These are phyloP conservation scores for Colletotrichum caudatum DNA, from an alignment of 2,329 filamentous ascomycete genomes.

Conservation along the genomic window DNA sequence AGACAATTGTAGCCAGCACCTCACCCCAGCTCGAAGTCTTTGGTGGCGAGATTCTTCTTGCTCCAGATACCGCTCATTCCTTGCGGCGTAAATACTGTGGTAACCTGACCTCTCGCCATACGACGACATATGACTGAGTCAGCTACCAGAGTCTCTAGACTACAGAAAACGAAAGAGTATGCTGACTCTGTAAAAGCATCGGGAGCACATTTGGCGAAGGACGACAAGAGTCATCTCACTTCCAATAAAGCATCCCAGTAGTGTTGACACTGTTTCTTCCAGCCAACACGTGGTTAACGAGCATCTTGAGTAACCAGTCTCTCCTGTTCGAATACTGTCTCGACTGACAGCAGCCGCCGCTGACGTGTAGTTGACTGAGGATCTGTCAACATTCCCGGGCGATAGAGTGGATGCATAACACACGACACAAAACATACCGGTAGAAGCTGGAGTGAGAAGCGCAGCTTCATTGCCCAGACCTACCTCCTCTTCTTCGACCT, in stretches of 20 bases:
- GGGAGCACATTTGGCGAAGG: constrained; percentile 48
- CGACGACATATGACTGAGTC: background rate
- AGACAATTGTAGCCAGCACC: background rate
- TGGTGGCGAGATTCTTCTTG: too few relatives aligned
- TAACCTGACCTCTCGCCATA: background rate
- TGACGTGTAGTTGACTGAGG: constrained; percentile 46
- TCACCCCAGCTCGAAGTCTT: background rate
- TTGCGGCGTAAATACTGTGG: background rate
- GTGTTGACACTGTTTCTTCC: constrained; percentile 70
- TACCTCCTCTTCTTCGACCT: too few relatives aligned
- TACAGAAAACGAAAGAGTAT: too few relatives aligned
- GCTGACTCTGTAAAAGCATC: background rate
- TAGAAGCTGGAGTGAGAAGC: background rate
- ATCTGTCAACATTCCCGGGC: background rate
- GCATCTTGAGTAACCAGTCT: constrained; percentile 68
- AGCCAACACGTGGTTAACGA: constrained; percentile 49
- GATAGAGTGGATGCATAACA: background rate
- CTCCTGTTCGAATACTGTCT: constrained; percentile 75
- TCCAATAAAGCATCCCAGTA: constrained; percentile 75
- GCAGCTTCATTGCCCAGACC: background rate
- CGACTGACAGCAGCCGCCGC: constrained; percentile 75
- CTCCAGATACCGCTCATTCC: background rate
- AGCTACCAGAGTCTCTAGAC: background rate
- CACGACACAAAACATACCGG: constrained; percentile 44
- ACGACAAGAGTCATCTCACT: constrained; percentile 73